Conservation (phyloP, 2,329 filamentous ascomycete genomes). For the Colletotrichum scovillei region DNA sequence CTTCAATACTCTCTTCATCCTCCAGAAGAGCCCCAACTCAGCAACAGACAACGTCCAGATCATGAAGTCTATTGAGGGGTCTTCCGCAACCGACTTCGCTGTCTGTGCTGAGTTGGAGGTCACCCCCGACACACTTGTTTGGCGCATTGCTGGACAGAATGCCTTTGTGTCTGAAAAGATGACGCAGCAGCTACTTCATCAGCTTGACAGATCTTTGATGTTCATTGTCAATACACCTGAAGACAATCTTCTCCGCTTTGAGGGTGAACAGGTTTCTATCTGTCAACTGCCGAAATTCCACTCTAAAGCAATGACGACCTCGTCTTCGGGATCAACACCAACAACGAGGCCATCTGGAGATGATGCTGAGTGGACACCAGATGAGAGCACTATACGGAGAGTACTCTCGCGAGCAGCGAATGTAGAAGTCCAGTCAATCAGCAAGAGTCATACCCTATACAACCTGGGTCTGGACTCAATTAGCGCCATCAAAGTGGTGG, state of each 20-base stretch:
- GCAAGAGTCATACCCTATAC: conserved; percentile 75
- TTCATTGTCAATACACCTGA: conserved; percentile 64
- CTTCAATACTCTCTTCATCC: conserved; percentile 68
- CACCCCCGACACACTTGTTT: conserved; percentile 65
- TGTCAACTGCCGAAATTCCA: conserved; percentile 69
- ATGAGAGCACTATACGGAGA: conserved; percentile 54
- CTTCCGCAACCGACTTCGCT: conserved; percentile 81
- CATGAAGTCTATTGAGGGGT: conserved; percentile 71
- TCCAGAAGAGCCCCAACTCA: conserved; percentile 54
- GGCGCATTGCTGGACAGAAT: conserved; percentile 78
- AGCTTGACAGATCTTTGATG: conserved; percentile 69
- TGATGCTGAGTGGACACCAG: conserved; percentile 46
- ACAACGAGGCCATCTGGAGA: background rate
- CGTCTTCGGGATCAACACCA: background rate
- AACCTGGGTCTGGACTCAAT: conserved; percentile 93
- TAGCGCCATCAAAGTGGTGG: conserved; percentile 85
- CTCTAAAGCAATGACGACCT: background rate
- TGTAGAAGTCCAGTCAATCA: conserved; percentile 67
- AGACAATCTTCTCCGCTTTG: conserved; percentile 65
- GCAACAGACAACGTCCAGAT: conserved; percentile 46
- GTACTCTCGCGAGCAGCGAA: conserved; percentile 70
- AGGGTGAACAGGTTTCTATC: conserved; percentile 65
- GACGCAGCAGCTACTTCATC: conserved; percentile 62
- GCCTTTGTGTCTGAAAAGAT: conserved; percentile 60
- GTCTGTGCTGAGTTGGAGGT: conserved; percentile 85